These are phyloP conservation scores for Nyssa sinensis DNA, from an alignment of 148 eudicot genomes.

Conservation along the genomic window DNA sequence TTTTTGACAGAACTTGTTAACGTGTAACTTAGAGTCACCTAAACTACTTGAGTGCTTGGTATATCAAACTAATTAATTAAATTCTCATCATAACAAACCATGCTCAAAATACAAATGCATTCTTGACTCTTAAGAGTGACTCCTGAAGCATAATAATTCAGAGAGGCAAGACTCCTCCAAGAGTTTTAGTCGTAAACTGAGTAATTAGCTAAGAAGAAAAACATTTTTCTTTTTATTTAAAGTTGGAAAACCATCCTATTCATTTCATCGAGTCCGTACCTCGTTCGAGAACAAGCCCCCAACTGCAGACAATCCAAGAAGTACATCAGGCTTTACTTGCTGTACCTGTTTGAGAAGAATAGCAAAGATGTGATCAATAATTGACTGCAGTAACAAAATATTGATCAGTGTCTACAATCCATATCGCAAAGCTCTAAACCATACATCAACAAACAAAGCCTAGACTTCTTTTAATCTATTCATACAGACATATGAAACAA, in stretches of 20 bases:
- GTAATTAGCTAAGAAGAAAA: neutral
- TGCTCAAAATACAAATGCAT: neutral
- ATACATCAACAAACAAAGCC: neutral
- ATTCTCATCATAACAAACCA: neutral
- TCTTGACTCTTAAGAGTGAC: neutral
- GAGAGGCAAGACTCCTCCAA: neutral
- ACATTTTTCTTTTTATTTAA: neutral
- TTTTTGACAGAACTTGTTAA: neutral
- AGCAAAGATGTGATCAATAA: conserved; percentile 5
- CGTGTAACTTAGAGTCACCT: neutral
- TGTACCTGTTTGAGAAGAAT: conserved; percentile 48
- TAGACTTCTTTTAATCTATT: neutral
- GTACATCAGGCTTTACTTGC: conserved; percentile 93
- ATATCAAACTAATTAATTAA: neutral
- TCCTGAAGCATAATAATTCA: neutral
- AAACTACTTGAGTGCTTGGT: neutral
- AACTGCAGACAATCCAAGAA: conserved; percentile 93
- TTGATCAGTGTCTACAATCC: too few relatives aligned
- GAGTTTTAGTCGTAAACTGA: neutral
- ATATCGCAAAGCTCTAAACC: neutral
- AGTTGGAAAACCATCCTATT: neutral
- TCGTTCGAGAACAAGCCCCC: conserved; percentile 91
- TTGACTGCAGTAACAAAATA: conserved; percentile 1
- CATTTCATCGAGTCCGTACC: conserved; percentile 35
- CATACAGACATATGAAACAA: conserved; percentile 8